Evolutionary conservation across 768 basidiomycete genomes (phyloP).

Genomic region (Suillus fuscotomentosus): DNA sequence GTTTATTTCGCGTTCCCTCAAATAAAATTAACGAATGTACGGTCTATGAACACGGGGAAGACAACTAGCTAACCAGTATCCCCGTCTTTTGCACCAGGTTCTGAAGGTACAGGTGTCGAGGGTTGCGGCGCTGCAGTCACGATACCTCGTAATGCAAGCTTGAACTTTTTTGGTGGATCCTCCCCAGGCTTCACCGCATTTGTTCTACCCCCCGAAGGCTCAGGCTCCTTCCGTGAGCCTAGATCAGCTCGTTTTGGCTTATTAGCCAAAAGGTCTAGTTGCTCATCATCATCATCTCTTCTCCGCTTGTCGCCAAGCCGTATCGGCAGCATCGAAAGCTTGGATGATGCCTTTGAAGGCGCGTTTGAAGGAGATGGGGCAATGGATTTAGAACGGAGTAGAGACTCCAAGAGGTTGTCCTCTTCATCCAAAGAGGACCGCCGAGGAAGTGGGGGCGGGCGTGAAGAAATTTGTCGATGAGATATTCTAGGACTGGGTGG

Average conservation of each 20-base stretch:
- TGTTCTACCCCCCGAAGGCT: constrained; percentile 18
- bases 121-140: constrained; percentile 32
- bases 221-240: constrained; percentile 43
- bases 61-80: constrained; percentile 57
- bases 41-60: neutral
- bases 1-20: neutral
- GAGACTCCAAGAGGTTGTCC: constrained; percentile 52
- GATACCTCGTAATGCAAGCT: constrained; percentile 58
- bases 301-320: constrained; percentile 69
- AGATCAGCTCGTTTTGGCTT: constrained; percentile 58
- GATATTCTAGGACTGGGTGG: constrained; percentile 37
- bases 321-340: constrained; percentile 39
- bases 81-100: constrained; percentile 67
- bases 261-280: constrained; percentile 55
- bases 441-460: constrained; percentile 43
- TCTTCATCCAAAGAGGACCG: constrained; percentile 50
- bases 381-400: constrained; percentile 38
- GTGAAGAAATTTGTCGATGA: constrained; percentile 36
- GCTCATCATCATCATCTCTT: constrained; percentile 65
- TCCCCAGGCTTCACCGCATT: constrained; percentile 31
- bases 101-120: constrained; percentile 49
- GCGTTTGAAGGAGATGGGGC: constrained; percentile 41
- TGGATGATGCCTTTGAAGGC: constrained; percentile 32
- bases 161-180: constrained; percentile 66
- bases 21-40: constrained; percentile 7